These are phyloP conservation scores for Colletotrichum lupini DNA, from an alignment of 2,329 filamentous ascomycete species.

Conservation along the genomic window DNA sequence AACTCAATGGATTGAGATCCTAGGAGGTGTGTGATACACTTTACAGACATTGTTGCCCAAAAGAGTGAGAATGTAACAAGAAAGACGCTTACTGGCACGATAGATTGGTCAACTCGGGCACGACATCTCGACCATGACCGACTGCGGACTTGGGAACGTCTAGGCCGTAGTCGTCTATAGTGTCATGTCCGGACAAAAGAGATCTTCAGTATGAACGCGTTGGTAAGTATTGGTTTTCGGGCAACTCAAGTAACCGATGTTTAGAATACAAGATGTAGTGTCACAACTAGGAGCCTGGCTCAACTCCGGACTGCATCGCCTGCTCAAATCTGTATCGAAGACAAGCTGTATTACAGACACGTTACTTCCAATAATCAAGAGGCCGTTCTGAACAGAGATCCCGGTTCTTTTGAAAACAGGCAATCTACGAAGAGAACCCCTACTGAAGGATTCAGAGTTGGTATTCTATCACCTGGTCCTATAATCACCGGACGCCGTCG, in stretches of 20 bases:
- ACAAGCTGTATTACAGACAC: conserved; percentile 2
- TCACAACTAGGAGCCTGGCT: conserved; percentile 7
- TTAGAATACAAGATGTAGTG: conserved; percentile 5
- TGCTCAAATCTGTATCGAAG: background rate
- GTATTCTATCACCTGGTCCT: background rate
- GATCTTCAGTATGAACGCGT: too few relatives aligned
- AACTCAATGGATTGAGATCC: conserved; percentile 17
- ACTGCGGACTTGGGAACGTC: background rate
- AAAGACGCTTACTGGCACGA: background rate
- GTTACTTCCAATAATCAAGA: background rate
- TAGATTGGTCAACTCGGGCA: background rate
- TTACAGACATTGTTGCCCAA: background rate
- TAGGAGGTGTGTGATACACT: conserved; percentile 3
- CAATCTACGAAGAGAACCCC: background rate
- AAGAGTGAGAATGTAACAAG: background rate
- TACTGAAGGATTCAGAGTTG: background rate
- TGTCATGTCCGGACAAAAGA: background rate
- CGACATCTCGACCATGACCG: background rate
- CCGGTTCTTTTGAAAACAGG: background rate
- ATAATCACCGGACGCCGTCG: background rate
- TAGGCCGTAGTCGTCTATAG: background rate
- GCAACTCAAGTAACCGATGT: background rate
- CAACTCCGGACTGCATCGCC: background rate
- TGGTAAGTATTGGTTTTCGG: too few relatives aligned
- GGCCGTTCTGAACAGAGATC: background rate